These are phyloP conservation scores for Yamadazyma sp. DNA, from an alignment of 1,139 yeast species.

Conservation along the genomic window DNA sequence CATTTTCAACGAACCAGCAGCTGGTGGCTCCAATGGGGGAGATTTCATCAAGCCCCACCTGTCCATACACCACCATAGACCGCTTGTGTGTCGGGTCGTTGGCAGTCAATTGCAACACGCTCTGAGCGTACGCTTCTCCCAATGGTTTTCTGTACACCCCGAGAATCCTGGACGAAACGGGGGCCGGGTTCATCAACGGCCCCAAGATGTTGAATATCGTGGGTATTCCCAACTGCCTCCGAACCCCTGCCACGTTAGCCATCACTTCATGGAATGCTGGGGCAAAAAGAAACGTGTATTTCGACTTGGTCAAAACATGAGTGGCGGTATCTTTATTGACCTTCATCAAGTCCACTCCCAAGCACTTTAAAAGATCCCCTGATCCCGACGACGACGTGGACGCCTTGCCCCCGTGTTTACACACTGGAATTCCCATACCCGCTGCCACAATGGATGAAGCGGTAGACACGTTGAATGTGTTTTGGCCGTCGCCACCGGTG, in stretches of 20 bases:
- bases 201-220: constrained; percentile 93
- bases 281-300: constrained; percentile 81
- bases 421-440: constrained; percentile 80
- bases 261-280: constrained; percentile 95
- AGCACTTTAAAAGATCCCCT: constrained; percentile 74
- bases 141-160: constrained; percentile 83
- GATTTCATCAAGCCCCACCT: constrained; percentile 86
- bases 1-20: constrained; percentile 70
- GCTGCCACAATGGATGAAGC: constrained; percentile 93
- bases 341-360: constrained; percentile 75
- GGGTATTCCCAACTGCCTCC: constrained; percentile 81
- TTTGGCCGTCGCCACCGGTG: constrained; percentile 97
- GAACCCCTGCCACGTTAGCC: constrained; percentile 76
- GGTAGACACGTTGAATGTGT: constrained; percentile 94
- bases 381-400: constrained; percentile 92
- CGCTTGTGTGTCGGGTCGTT: constrained; percentile 47
- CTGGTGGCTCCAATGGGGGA: constrained; percentile 83
- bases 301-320: constrained; percentile 50
- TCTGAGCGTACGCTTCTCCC: constrained; percentile 82
- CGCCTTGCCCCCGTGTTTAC: constrained; percentile 97
- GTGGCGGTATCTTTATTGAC: constrained; percentile 71
- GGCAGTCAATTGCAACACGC: constrained; percentile 57
- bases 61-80: constrained; percentile 91
- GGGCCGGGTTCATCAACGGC: constrained; percentile 89
- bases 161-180: constrained; percentile 74